phyloP scores from a whole-genome alignment of 2,329 filamentous ascomycete genomes.

The Orbilia quercus region DNA sequence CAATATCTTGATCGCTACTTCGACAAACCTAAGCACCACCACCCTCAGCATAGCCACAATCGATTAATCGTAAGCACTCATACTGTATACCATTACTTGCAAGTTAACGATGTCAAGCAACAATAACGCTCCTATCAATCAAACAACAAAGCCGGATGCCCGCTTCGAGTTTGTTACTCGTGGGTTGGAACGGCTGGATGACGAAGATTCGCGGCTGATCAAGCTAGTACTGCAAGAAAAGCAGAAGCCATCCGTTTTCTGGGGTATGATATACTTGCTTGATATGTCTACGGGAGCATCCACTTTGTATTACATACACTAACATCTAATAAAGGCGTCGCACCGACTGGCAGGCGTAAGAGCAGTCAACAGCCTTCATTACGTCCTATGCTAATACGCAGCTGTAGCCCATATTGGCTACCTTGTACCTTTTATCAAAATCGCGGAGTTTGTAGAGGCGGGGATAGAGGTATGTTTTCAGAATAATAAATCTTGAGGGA shows the following conservation, averaged over 20 bases:
- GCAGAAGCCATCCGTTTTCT: conserved; percentile 15
- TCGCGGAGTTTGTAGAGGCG: conserved; percentile 33
- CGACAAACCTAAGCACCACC: too few relatives aligned
- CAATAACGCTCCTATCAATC: too few relatives aligned
- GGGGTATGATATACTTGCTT: conserved; percentile 8
- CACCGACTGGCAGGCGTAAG: conserved; percentile 8
- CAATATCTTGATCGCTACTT: too few relatives aligned
- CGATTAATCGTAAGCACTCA: too few relatives aligned
- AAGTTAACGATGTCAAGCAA: too few relatives aligned
- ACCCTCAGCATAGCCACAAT: too few relatives aligned
- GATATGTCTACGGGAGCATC: not conserved
- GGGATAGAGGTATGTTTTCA: conserved; percentile 19
- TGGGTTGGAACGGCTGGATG: conserved; percentile 10
- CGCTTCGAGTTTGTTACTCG: conserved; percentile 22
- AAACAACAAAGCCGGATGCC: not conserved
- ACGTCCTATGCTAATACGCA: not conserved
- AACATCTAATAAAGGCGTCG: conserved; percentile 1
- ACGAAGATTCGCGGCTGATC: conserved; percentile 10
- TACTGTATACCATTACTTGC: too few relatives aligned
- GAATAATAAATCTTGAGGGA: not conserved
- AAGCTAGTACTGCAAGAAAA: conserved; percentile 9
- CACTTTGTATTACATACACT: not conserved
- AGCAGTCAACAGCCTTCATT: conserved; percentile 1
- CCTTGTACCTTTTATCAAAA: conserved; percentile 28
- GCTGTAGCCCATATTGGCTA: conserved; percentile 36